Evolutionary conservation across 2,329 filamentous ascomycete genomes (phyloP).

Genomic region (Phialophora expanda): DNA sequence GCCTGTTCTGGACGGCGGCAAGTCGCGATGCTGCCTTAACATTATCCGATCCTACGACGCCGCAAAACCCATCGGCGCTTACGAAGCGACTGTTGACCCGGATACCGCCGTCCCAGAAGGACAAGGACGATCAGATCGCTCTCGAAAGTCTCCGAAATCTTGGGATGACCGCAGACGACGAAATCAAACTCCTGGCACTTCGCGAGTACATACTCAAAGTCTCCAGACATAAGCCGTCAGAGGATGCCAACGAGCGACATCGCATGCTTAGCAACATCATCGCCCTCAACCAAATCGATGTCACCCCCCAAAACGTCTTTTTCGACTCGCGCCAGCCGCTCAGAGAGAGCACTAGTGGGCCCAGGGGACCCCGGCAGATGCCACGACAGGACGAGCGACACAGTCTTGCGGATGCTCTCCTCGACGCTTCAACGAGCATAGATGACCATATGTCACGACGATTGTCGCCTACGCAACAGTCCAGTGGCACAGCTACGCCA

Average conservation of each 20-base stretch:
- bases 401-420: conserved; percentile 85
- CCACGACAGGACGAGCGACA: conserved; percentile 59
- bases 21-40: conserved; percentile 73
- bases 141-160: conserved; percentile 81
- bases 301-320: conserved; percentile 86
- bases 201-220: conserved; percentile 91
- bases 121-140: conserved; percentile 95
- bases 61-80: conserved; percentile 56
- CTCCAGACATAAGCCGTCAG: conserved; percentile 70
- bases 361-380: conserved; percentile 40
- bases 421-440: conserved; percentile 89
- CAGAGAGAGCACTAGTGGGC: conserved; percentile 41
- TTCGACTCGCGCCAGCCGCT: conserved; percentile 71
- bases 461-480: conserved; percentile 24
- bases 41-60: conserved; percentile 63
- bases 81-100: conserved; percentile 60
- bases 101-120: conserved; percentile 59
- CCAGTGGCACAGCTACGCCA: conserved; percentile 29
- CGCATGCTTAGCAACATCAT: conserved; percentile 67
- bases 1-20: conserved; percentile 84
- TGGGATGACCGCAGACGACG: conserved; percentile 81
- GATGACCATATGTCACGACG: conserved; percentile 57
- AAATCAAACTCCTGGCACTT: conserved; percentile 83
- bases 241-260: conserved; percentile 49
- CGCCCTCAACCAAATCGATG: conserved; percentile 72